Evolutionary conservation across 371 early-diverging fungal genomes (phyloP).

Genomic region (Lichtheimia hyalospora): DNA sequence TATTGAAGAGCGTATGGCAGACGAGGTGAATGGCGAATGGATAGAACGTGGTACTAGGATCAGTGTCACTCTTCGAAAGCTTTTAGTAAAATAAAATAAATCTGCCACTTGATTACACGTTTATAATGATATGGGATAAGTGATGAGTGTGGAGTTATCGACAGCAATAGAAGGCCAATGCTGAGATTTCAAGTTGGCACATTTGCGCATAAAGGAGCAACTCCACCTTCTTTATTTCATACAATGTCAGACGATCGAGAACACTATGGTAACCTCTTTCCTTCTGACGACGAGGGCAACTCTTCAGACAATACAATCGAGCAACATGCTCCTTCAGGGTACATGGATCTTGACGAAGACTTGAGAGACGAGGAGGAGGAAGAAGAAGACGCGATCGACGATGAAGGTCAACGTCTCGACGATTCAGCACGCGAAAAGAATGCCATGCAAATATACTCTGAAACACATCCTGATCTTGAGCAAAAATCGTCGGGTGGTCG

Average conservation of each 20-base stretch:
- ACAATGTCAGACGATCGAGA: constrained; percentile 4
- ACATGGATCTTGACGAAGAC: constrained; percentile 6
- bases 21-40: constrained; percentile 24
- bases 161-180: too few relatives aligned
- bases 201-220: background rate
- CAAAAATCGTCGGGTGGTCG: constrained; percentile 39
- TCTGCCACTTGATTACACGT: too few relatives aligned
- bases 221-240: background rate
- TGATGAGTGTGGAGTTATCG: too few relatives aligned
- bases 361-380: constrained; percentile 3
- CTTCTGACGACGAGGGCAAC: constrained; percentile 2
- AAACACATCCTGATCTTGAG: constrained; percentile 30
- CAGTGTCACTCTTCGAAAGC: constrained; percentile 42
- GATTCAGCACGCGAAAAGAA: constrained; percentile 23
- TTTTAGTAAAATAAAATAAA: background rate
- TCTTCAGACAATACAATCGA: constrained; percentile 7
- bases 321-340: constrained; percentile 1
- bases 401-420: constrained; percentile 21
- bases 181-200: background rate
- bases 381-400: constrained; percentile 12
- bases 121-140: too few relatives aligned
- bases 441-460: constrained; percentile 25
- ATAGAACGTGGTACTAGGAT: constrained; percentile 39
- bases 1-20: constrained; percentile 27
- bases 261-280: constrained; percentile 5